These are phyloP conservation scores for Pochonia chlamydosporia DNA, from an alignment of 2,329 filamentous ascomycete species.

Conservation along the genomic window DNA sequence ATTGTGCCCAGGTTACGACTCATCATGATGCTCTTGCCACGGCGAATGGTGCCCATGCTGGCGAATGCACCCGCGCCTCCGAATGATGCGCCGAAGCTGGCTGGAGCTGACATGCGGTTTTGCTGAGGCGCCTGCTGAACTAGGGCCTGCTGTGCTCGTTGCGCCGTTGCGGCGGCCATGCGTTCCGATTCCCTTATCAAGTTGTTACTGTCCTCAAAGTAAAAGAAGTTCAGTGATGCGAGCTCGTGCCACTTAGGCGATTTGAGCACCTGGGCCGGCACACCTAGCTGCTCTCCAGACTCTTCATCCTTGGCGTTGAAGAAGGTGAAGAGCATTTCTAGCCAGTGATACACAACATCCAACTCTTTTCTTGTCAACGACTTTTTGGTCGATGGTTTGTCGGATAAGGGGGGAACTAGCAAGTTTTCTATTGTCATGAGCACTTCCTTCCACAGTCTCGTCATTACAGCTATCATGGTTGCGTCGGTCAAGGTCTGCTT, in stretches of 20 bases:
- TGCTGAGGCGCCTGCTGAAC: slow-evolving; percentile 38
- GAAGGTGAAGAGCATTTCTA: slow-evolving; percentile 84
- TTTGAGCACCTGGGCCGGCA: slow-evolving; percentile 86
- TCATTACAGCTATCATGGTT: slow-evolving; percentile 99
- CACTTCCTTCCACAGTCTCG: slow-evolving; percentile 94
- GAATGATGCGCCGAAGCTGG: slow-evolving; percentile 32
- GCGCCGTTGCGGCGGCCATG: slow-evolving; percentile 83
- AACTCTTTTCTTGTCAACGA: slow-evolving; percentile 81
- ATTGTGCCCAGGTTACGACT: slow-evolving; percentile 92
- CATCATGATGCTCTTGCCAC: slow-evolving; percentile 83
- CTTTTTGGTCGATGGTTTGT: slow-evolving; percentile 84
- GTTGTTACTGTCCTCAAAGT: slow-evolving; percentile 86
- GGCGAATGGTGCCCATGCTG: slow-evolving; percentile 62
- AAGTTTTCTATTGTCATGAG: slow-evolving; percentile 84
- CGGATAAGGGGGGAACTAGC: slow-evolving; percentile 87
- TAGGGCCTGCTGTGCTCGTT: slow-evolving; percentile 66
- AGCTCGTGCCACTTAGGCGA: slow-evolving; percentile 98
- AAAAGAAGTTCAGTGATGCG: slow-evolving; percentile 96
- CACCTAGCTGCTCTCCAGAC: slow-evolving; percentile 73
- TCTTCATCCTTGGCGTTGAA: slow-evolving; percentile 91
- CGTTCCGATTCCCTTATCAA: slow-evolving; percentile 92
- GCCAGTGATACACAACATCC: slow-evolving; percentile 92
- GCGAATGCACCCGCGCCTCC: slow-evolving; percentile 42
- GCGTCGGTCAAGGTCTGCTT: slow-evolving; percentile 90
- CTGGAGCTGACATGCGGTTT: slow-evolving; percentile 66